Base-by-base conservation (phyloP, 2,329 filamentous ascomycete genomes). In the Cryphonectria japonica region DNA sequence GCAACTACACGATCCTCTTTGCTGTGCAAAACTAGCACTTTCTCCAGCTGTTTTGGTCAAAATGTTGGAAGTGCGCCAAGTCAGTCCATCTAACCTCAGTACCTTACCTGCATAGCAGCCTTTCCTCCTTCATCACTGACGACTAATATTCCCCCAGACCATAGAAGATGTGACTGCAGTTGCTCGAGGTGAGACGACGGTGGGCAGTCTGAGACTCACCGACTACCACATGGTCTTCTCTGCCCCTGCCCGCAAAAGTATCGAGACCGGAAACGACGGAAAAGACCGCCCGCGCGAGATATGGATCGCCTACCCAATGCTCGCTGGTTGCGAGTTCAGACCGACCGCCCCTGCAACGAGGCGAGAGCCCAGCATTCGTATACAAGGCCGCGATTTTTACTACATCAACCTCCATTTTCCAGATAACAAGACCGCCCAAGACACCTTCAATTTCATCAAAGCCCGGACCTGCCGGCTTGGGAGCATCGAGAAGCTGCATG, bases 231-330 rank as follows among this genome's bases (percentile, higher is more conserved):
- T 88, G 73, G 82, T 88, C 69, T 88, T 88, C 76, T 84, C 80
- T 74, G 84, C 80, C 59, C 84, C 82, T 59, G 78, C 77, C 65
- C 81, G 78, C 63, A 69, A 73, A 72, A 71, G 71, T 64, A 72
- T 16, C 73, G 66, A 32, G 57, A 74, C 43, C 71, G 72, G 4
- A 29, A 39, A 64, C 29, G 59, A 66, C 37, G 64, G 50, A 29
- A 66, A 63, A 32, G 71, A 72, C 62, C 79, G 79, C 46, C 74
- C 79, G 61, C 82, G 90, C 78, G 93, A 97, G 81, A 89, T 93
- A 78, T 99, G 95, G 93, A 93, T 98, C 69, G 95, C 96, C 22
- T 99, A 95, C 81, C 95, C 95, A 34, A 95, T 98, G 82, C 93
- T 99, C 77, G 89, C 89, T 57, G 89, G 91, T 77, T 97, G 95